phyloP scores from a whole-genome alignment of 139 green algal genomes.

The Volvox africanus region DNA sequence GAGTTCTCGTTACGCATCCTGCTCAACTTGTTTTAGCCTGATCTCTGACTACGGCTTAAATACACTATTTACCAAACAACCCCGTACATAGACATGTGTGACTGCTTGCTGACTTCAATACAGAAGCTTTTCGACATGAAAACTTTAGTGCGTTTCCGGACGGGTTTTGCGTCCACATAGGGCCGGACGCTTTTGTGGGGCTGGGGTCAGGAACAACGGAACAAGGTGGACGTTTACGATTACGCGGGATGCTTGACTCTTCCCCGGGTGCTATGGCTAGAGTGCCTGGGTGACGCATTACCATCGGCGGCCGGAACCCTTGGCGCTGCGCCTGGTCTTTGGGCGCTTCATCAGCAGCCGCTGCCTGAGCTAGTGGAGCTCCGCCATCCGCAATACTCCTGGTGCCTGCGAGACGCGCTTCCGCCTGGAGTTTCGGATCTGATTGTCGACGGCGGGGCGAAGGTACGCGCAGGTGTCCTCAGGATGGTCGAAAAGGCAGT shows the following conservation, averaged over 20 bases:
- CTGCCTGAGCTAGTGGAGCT: conserved; percentile 52
- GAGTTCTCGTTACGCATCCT: no score
- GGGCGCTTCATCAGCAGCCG: conserved; percentile 58
- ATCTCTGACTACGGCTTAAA: no score
- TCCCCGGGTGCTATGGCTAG: conserved; percentile 76
- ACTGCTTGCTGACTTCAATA: no score
- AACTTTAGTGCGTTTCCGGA: neutral
- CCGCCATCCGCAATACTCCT: conserved; percentile 33
- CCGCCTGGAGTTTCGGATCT: neutral
- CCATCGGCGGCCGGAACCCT: neutral
- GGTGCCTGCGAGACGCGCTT: conserved; percentile 38
- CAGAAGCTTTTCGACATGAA: no score
- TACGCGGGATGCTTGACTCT: conserved; percentile 89
- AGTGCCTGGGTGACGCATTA: neutral
- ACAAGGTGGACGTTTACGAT: conserved; percentile 73
- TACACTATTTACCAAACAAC: no score
- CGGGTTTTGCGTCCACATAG: conserved; percentile 36
- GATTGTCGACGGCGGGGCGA: conserved; percentile 16
- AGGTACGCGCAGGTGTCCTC: neutral
- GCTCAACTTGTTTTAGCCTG: no score
- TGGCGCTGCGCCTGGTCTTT: neutral
- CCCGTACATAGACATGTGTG: no score
- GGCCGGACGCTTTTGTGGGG: conserved; percentile 86
- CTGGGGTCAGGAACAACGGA: conserved; percentile 89
- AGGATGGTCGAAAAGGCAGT: no score